Evolutionary conservation across 1,284 basidiomycete species (phyloP), one percentile per base, ranked within the genome.

Genomic region (Cutaneotrichosporon cavernicola): DNA sequence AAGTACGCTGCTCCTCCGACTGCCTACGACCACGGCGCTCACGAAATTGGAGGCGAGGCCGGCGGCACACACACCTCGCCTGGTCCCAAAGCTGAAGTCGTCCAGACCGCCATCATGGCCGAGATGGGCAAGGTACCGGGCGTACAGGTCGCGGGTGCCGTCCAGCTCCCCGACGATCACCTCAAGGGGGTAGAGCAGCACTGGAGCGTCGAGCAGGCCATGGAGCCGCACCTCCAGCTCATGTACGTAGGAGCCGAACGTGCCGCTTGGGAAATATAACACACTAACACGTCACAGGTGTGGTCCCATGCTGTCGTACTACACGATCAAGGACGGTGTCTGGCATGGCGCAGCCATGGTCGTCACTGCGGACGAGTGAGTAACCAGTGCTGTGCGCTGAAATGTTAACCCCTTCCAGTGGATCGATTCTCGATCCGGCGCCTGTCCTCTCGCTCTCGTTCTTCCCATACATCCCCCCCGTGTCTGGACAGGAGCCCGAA

Each of bases 271-370:
- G 16, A 46, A 7, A 32, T 18, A 21, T 22, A 14, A 21, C 26
- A 5, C 26, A 52, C 58, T 60, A 30, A 67, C 60, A 31, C 31
- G 30, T 50, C 49, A 38, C 16, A 80, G 78, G 76, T 82, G 81
- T 61, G 94, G 94, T 1, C 95, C 95, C 13, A 83, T 98, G 49
- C 82, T 99, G 68, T 87, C 89, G 66, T 98, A 96, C 78, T 95
- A 98, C 77, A 97, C 92, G 0, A 87, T 92, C 31, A 82, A 86
- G 62, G 80, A 86, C 50, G 87, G 87, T 16, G 80, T 92, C 34
- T 98, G 92, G 90, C 86, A 89, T 70, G 95, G 93, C 22, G 90
- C 89, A 11, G 90, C 87, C n/a, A 80, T 94, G 77, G 85, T 94
- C 60, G 90, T 93, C 66, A 90, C 90, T 55, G 61, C 66, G 1